phyloP scores from a whole-genome alignment of 345 rosid genomes.

The Geranium rotundifolium region DNA sequence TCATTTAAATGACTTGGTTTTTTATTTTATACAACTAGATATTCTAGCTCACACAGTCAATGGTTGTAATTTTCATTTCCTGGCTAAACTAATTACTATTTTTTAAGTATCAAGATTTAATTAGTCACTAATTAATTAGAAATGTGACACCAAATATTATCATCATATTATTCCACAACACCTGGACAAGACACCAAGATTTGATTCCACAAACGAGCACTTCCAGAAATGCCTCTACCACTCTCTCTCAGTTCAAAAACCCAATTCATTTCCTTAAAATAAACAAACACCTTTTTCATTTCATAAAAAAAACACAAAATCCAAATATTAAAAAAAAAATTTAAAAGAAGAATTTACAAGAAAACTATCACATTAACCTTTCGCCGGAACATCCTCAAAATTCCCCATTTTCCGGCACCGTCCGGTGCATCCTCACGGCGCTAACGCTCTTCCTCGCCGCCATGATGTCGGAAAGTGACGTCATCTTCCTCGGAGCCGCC shows the following conservation, averaged over 20 bases:
- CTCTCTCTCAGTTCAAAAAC: not conserved
- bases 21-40: too few species aligned
- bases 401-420: conserved; percentile 6
- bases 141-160: too few species aligned
- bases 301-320: conserved; percentile 2
- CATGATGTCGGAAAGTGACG: conserved; percentile 56
- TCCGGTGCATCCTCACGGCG: conserved; percentile 37
- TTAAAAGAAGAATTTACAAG: conserved; percentile 22
- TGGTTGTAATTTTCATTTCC: too few species aligned
- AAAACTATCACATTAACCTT: conserved; percentile 4
- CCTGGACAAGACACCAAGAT: too few species aligned
- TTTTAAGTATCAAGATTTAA: too few species aligned
- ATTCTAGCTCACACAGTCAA: too few species aligned
- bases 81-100: too few species aligned
- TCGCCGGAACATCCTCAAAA: not conserved
- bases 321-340: conserved; percentile 4
- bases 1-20: too few species aligned
- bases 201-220: too few species aligned
- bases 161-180: too few species aligned
- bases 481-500: conserved; percentile 40
- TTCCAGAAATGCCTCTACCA: too few species aligned
- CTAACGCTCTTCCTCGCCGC: conserved; percentile 57
- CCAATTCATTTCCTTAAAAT: not conserved
- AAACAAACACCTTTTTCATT: not conserved
- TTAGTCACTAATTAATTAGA: too few species aligned